Conservation (phyloP, 202 grass and related monocot species). For the Musa balbisiana region DNA sequence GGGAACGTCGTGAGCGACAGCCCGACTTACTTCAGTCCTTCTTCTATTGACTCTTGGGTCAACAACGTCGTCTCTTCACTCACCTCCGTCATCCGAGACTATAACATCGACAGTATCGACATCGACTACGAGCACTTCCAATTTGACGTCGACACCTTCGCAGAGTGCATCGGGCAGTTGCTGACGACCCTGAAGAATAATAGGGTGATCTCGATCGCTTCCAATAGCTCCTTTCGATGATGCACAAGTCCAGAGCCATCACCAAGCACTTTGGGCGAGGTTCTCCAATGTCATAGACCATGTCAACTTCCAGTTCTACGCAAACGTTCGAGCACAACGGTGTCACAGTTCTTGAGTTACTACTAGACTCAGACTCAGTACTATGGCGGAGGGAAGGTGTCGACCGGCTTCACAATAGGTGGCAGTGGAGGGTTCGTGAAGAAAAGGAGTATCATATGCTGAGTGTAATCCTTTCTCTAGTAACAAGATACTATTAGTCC, state of each 20-base stretch:
- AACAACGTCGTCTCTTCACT: conserved; percentile 26
- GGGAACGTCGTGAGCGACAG: conserved; percentile 37
- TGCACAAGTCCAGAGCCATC: conserved; percentile 11
- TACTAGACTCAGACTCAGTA: conserved; percentile 9
- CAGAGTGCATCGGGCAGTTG: conserved; percentile 26
- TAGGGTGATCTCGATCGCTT: conserved; percentile 23
- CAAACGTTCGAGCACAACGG: conserved; percentile 30
- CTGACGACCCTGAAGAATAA: conserved; percentile 32
- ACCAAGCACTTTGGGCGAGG: conserved; percentile 33
- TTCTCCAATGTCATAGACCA: conserved; percentile 40
- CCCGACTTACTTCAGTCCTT: conserved; percentile 40
- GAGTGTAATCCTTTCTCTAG: too few relatives aligned
- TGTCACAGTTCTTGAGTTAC: conserved; percentile 22
- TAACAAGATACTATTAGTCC: too few relatives aligned
- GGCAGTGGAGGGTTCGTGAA: background rate
- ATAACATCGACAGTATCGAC: conserved; percentile 29
- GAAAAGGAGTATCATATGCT: too few relatives aligned
- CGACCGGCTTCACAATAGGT: conserved; percentile 31
- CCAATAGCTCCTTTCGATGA: conserved; percentile 53
- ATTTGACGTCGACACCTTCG: conserved; percentile 19
- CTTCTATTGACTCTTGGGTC: conserved; percentile 25
- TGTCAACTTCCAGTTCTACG: conserved; percentile 68
- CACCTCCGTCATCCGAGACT: conserved; percentile 21
- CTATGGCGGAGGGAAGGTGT: conserved; percentile 28
- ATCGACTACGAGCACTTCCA: conserved; percentile 39